phyloP scores from a whole-genome alignment of 2,329 filamentous ascomycete species.

The Fusarium sp. region DNA sequence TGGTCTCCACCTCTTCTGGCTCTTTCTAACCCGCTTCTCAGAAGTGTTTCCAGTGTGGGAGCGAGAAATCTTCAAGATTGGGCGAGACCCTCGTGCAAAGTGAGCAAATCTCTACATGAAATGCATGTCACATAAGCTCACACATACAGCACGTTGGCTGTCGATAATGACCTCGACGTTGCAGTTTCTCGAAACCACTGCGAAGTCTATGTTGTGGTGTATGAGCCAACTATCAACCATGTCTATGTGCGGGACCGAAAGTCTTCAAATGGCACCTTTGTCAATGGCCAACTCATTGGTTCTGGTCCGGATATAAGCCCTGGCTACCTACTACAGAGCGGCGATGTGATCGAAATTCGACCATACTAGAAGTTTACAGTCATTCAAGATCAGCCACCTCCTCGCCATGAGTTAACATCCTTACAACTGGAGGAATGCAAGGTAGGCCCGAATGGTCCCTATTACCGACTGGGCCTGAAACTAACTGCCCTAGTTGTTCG shows the following conservation, averaged over 20 bases:
- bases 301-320: constrained; percentile 48
- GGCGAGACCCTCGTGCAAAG: constrained; percentile 49
- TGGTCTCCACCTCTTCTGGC: constrained; percentile 10
- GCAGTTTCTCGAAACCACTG: constrained; percentile 63
- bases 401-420: constrained; percentile 39
- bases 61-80: constrained; percentile 48
- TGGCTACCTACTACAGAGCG: constrained; percentile 60
- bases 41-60: constrained; percentile 45
- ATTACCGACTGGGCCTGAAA: background rate
- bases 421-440: constrained; percentile 48
- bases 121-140: background rate
- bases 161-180: constrained; percentile 50
- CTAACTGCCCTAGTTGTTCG: constrained; percentile 45
- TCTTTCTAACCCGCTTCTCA: constrained; percentile 23
- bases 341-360: constrained; percentile 58
- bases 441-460: constrained; percentile 30
- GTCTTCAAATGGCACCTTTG: constrained; percentile 63
- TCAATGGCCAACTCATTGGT: constrained; percentile 59
- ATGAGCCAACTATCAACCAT: constrained; percentile 55
- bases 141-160: constrained; percentile 49
- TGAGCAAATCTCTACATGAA: constrained; percentile 22
- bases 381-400: constrained; percentile 42
- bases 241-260: constrained; percentile 67
- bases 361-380: constrained; percentile 52
- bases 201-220: constrained; percentile 64